phyloP scores from a whole-genome alignment of 805 yeast genomes.

The Candida bentonensis region DNA sequence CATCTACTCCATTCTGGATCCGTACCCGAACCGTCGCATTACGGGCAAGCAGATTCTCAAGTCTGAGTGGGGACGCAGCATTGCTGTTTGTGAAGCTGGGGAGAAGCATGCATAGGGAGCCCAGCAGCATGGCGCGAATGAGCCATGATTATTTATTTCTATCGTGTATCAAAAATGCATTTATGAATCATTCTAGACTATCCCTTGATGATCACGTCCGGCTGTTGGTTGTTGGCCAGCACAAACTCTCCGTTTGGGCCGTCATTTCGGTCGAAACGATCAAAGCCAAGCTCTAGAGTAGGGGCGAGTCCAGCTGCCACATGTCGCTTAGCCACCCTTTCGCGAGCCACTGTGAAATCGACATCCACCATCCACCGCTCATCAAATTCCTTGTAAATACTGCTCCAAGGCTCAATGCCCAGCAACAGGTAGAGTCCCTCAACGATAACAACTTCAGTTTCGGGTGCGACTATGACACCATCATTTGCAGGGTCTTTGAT shows the following conservation, averaged over 20 bases:
- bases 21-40: constrained; percentile 71
- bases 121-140: neutral
- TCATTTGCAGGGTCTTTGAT: constrained; percentile 49
- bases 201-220: constrained; percentile 4
- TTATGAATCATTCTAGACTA: no score
- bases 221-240: constrained; percentile 17
- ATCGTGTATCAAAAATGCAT: no score
- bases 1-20: constrained; percentile 82
- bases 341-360: constrained; percentile 30
- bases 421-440: constrained; percentile 69
- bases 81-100: constrained; percentile 62
- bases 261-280: constrained; percentile 36
- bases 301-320: constrained; percentile 24
- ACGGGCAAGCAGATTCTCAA: constrained; percentile 76
- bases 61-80: constrained; percentile 91
- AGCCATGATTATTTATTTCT: neutral
- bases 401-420: constrained; percentile 44
- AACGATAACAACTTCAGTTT: constrained; percentile 41
- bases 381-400: constrained; percentile 27
- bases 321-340: constrained; percentile 57
- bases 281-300: constrained; percentile 21
- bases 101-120: constrained; percentile 21
- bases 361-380: constrained; percentile 35
- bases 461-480: constrained; percentile 32
- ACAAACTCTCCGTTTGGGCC: constrained; percentile 41